A percentile compares a stretch with the other conserved stretches of the same genome.
phyloP scores from a whole-genome alignment of 805 yeast species.

The Candida ulmi region DNA sequence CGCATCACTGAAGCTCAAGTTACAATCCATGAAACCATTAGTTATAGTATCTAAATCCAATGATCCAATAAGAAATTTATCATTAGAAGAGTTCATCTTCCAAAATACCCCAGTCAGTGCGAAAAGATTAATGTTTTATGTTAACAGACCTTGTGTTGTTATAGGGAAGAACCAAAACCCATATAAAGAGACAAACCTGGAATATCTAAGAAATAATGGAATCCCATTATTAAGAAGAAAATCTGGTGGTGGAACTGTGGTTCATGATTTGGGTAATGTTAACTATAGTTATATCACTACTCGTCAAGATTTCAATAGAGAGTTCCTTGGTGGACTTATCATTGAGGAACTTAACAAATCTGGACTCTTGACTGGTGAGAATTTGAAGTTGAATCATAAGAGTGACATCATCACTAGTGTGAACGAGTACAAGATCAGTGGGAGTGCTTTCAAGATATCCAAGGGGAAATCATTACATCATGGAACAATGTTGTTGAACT shows the following conservation, averaged over 20 bases:
- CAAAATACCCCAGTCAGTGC: conserved; percentile 47
- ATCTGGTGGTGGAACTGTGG: conserved; percentile 97
- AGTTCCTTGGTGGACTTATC: conserved; percentile 29
- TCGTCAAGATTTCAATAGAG: conserved; percentile 57
- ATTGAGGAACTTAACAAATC: conserved; percentile 25
- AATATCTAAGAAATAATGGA: conserved; percentile 39
- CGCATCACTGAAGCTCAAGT: conserved; percentile 21
- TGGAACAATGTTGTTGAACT: conserved; percentile 84
- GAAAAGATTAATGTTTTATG: conserved; percentile 64
- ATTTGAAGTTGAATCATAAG: conserved; percentile 55
- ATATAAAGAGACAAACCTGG: conserved; percentile 76
- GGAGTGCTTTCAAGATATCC: conserved; percentile 87
- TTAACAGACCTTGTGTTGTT: conserved; percentile 82
- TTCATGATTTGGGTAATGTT: conserved; percentile 85
- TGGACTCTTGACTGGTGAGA: conserved; percentile 1
- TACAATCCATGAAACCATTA: conserved; percentile 34
- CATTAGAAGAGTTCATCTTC: conserved; percentile 78
- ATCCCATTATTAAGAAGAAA: conserved; percentile 72
- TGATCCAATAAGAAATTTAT: conserved; percentile 72
- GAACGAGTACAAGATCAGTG: conserved; percentile 63
- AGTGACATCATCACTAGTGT: conserved; percentile 66
- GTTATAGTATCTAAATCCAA: conserved; percentile 51
- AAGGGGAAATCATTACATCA: conserved; percentile 85
- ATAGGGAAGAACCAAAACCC: conserved; percentile 96
- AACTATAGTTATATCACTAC: conserved; percentile 80